Evolutionary conservation across 2,329 filamentous ascomycete species (phyloP), one percentile per base, ranked within the genome.

Genomic region (Lomentospora prolificans): DNA sequence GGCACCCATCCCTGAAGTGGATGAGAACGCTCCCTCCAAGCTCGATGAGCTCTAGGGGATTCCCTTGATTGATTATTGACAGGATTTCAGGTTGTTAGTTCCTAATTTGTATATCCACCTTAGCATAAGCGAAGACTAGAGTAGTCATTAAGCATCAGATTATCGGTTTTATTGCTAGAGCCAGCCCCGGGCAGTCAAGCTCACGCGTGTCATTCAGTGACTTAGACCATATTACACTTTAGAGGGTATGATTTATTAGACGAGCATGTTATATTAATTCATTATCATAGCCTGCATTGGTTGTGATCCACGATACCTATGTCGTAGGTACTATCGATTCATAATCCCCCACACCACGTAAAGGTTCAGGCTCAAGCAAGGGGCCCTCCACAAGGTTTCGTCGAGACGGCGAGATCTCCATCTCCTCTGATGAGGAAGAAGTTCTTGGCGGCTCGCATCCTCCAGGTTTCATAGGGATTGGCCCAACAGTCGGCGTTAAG

Each of bases 401-500:
- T 55, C 39, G 10, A 56, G 46, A 57, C 41, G 51, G 19, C 50
- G 39, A 55, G 57, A 33, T 50, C n/a, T 30, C 50, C 28, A 33
- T 30, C 39, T 41, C 36, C 36, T 25, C 46, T 33, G 6, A 33
- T 55, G 24, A 39, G 28, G 31, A 39, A 31, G 31, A 53, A 33
- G 31, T 22, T 12, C n/a, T 22, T 1, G 17, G 4, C 33, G 53
- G 10, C 22, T 41, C 17, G 25, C 12, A 33, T 58, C 60, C 55
- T 41, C 57, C 57, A 59, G 58, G 62, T 56, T 62, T 65, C 63
- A 63, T 53, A 41, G 58, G 64, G 60, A 53, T 33, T 67, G 65
- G n/a, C 63, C 65, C 66, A 62, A 67, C 65, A 62, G 64, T 68
- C 66, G 66, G 66, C 66, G 61, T 67, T 68, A 59, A 61, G 65